A percentile compares a stretch with the other conserved stretches of the same genome.
Conservation (phyloP, 129 eudicot genomes). For the Flaveria sonorensis region DNA sequence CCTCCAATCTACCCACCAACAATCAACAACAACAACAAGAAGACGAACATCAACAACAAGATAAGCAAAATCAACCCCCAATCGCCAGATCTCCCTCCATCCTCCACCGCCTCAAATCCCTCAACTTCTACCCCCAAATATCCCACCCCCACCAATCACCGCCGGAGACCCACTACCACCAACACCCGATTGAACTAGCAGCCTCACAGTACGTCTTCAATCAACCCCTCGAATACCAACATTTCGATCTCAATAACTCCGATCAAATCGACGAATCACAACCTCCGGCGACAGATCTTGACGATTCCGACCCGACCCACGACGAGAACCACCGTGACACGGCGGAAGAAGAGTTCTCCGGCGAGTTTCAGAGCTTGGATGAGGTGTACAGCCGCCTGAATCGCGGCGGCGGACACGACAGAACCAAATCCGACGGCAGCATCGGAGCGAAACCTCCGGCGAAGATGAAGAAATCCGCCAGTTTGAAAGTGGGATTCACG, state of each 20-base stretch:
- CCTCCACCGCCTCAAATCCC: slow-evolving; percentile 73
- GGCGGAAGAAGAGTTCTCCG: slow-evolving; percentile 21
- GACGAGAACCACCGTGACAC: slow-evolving; percentile 10
- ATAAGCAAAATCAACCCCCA: slow-evolving; percentile 26
- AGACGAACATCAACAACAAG: background rate
- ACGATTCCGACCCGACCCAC: slow-evolving; percentile 17
- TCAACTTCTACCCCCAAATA: slow-evolving; percentile 48
- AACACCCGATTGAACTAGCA: slow-evolving; percentile 31
- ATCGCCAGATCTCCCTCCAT: slow-evolving; percentile 59
- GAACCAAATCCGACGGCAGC: slow-evolving; percentile 72
- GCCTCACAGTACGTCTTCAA: slow-evolving; percentile 46
- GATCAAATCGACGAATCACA: background rate
- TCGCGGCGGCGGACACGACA: slow-evolving; percentile 27
- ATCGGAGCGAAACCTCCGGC: slow-evolving; percentile 46
- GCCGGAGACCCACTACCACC: slow-evolving; percentile 23
- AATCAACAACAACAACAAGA: slow-evolving; percentile 26
- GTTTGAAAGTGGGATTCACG: slow-evolving; percentile 58
- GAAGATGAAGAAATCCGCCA: slow-evolving; percentile 81
- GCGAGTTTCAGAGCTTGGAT: slow-evolving; percentile 50
- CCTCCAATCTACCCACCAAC: slow-evolving; percentile 53
- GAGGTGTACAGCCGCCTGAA: slow-evolving; percentile 64
- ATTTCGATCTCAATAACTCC: slow-evolving; percentile 34
- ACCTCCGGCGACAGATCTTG: no score
- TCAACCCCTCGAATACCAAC: slow-evolving; percentile 35
- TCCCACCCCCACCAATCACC: slow-evolving; percentile 33